A percentile compares a stretch with the other conserved stretches of the same genome.
These are phyloP conservation scores for Suhomyces emberorum DNA, from an alignment of 805 yeast genomes.

Conservation along the genomic window DNA sequence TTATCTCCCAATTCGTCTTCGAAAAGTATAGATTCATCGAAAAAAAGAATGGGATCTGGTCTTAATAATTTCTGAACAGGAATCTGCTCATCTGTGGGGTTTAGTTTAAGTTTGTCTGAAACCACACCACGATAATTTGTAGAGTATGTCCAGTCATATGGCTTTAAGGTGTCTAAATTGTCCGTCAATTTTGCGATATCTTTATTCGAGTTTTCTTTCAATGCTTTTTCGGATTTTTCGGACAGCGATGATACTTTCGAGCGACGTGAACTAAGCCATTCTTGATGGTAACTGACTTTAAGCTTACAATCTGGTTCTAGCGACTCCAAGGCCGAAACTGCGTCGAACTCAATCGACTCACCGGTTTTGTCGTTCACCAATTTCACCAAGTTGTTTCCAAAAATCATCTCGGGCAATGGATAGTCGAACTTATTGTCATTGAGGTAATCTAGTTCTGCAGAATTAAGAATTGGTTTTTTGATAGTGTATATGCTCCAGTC, in stretches of 20 bases:
- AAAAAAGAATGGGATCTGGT: constrained; percentile 85
- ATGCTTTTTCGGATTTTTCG: constrained; percentile 23
- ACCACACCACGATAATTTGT: constrained; percentile 68
- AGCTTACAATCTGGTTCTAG: constrained; percentile 33
- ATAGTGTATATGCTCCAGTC: constrained; percentile 76
- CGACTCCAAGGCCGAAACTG: constrained; percentile 63
- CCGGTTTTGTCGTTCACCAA: constrained; percentile 39
- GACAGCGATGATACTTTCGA: constrained; percentile 17
- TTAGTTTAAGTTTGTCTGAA: constrained; percentile 20
- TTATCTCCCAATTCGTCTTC: constrained; percentile 98
- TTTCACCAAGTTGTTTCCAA: constrained; percentile 74
- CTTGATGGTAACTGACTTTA: constrained; percentile 79
- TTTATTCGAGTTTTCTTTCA: constrained; percentile 21
- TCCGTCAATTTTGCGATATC: constrained; percentile 40
- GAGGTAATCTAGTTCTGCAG: constrained; percentile 68
- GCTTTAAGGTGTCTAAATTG: constrained; percentile 60
- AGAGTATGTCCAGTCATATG: constrained; percentile 96
- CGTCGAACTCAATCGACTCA: constrained; percentile 61
- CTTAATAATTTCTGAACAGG: constrained; percentile 68
- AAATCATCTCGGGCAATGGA: constrained; percentile 96
- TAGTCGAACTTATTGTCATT: constrained; percentile 59
- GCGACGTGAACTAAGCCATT: constrained; percentile 57
- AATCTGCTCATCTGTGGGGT: constrained; percentile 31
- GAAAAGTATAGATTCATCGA: constrained; percentile 81
- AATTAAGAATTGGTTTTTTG: constrained; percentile 73